A percentile compares a stretch with the other conserved stretches of the same genome.
These are phyloP conservation scores for Penicillium chermesinum DNA, from an alignment of 495 filamentous ascomycete species.

Conservation along the genomic window DNA sequence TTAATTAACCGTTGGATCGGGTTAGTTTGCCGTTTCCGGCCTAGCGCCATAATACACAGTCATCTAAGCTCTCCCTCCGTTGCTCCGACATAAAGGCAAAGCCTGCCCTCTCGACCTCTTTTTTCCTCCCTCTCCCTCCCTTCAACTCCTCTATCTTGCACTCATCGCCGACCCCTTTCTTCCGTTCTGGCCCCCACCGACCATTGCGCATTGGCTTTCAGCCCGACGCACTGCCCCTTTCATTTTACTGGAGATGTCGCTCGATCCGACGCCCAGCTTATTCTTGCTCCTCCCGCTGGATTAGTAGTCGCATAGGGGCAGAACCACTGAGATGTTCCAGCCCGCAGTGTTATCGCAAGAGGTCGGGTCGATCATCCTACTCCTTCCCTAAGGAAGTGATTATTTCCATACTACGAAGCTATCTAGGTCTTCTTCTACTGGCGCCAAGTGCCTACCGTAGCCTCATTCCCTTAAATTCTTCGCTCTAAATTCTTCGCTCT, in stretches of 20 bases:
- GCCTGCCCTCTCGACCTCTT: slow-evolving; percentile 1
- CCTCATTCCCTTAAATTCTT: no score
- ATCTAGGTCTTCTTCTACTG: no score
- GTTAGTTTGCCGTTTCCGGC: slow-evolving; percentile 1
- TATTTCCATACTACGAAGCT: no score
- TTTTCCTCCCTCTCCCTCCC: neutral
- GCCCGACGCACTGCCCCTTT: neutral
- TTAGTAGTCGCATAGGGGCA: no score
- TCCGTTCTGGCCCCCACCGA: neutral
- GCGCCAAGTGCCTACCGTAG: no score
- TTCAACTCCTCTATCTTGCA: neutral
- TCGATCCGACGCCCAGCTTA: neutral
- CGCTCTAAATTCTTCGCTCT: no score
- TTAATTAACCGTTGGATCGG: neutral
- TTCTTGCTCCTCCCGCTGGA: no score
- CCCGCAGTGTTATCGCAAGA: no score
- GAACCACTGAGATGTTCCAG: no score
- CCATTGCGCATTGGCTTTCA: neutral
- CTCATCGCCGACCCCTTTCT: neutral
- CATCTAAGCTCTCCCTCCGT: slow-evolving; percentile 1
- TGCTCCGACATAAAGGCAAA: neutral
- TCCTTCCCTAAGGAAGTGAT: no score
- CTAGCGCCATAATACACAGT: neutral
- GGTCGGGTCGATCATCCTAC: no score
- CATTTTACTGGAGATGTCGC: neutral